Conservation (phyloP, 768 basidiomycete genomes). For the Auriculariales sp. region DNA sequence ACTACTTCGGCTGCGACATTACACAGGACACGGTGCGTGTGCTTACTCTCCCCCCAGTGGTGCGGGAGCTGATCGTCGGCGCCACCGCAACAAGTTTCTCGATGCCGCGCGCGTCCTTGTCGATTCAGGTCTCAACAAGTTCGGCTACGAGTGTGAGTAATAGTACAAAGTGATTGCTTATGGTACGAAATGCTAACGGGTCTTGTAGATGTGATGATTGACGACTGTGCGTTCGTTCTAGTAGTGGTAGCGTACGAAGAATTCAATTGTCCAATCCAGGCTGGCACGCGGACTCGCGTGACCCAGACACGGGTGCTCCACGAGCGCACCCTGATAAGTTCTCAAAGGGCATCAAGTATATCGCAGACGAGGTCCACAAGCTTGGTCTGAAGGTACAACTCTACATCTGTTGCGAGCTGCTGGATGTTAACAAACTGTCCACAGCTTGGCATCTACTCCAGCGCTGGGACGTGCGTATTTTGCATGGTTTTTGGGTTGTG, state of each 20-base stretch:
- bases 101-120: slow-evolving; percentile 19
- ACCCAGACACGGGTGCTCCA: slow-evolving; percentile 5
- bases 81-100: neutral
- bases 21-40: neutral
- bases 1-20: slow-evolving; percentile 23
- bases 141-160: slow-evolving; percentile 24
- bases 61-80: slow-evolving; percentile 19
- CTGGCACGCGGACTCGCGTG: slow-evolving; percentile 11
- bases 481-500: slow-evolving; percentile 24
- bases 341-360: slow-evolving; percentile 8
- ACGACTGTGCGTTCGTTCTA: slow-evolving; percentile 16
- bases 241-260: neutral
- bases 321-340: slow-evolving; percentile 8
- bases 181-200: neutral
- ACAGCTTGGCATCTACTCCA: slow-evolving; percentile 4
- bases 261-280: neutral
- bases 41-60: neutral
- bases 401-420: neutral
- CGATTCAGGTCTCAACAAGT: slow-evolving; percentile 16
- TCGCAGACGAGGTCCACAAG: slow-evolving; percentile 9
- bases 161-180: neutral
- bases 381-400: slow-evolving; percentile 10
- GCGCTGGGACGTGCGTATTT: slow-evolving; percentile 3
- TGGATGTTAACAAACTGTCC: neutral
- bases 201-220: slow-evolving; percentile 20